Evolutionary conservation across 495 filamentous ascomycete species (phyloP).

Genomic region (Amorphotheca resinae): DNA sequence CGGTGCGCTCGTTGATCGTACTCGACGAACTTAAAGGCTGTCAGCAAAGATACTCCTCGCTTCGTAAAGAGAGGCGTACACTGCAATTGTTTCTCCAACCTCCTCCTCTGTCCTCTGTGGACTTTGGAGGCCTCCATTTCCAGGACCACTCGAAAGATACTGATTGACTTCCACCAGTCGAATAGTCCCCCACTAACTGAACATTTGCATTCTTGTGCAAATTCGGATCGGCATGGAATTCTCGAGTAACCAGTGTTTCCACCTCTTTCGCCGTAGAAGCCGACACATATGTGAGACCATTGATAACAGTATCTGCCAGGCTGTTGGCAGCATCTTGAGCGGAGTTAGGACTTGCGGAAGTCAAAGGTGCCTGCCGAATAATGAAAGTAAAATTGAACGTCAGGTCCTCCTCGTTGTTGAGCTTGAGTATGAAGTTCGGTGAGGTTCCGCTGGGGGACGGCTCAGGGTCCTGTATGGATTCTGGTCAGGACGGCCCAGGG

Average conservation of each 20-base stretch:
- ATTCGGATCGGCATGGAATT: slow-evolving; percentile 96
- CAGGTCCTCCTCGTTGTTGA: slow-evolving; percentile 83
- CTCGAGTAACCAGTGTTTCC: slow-evolving; percentile 83
- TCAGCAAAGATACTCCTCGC: slow-evolving; percentile 6
- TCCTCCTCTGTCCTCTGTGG: slow-evolving; percentile 67
- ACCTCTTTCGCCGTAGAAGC: slow-evolving; percentile 75
- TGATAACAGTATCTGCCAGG: slow-evolving; percentile 60
- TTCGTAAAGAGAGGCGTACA: slow-evolving; percentile 29
- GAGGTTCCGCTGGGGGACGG: slow-evolving; percentile 35
- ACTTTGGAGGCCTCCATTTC: slow-evolving; percentile 90
- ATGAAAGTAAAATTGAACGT: slow-evolving; percentile 86
- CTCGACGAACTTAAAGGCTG: slow-evolving; percentile 62
- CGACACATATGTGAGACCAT: slow-evolving; percentile 84
- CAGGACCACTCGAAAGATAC: slow-evolving; percentile 92
- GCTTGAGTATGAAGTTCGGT: slow-evolving; percentile 73
- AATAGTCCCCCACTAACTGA: slow-evolving; percentile 77
- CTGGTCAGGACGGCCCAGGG: neutral
- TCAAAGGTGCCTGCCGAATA: slow-evolving; percentile 52
- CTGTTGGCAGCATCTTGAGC: slow-evolving; percentile 35
- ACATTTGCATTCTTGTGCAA: slow-evolving; percentile 96
- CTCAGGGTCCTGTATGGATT: slow-evolving; percentile 61
- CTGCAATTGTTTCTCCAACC: slow-evolving; percentile 95
- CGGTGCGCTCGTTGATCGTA: slow-evolving; percentile 90
- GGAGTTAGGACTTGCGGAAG: slow-evolving; percentile 35
- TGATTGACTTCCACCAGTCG: slow-evolving; percentile 65